Evolutionary conservation across 1,139 yeast species (phyloP).

Genomic region (Trichomonascaceae sp.): DNA sequence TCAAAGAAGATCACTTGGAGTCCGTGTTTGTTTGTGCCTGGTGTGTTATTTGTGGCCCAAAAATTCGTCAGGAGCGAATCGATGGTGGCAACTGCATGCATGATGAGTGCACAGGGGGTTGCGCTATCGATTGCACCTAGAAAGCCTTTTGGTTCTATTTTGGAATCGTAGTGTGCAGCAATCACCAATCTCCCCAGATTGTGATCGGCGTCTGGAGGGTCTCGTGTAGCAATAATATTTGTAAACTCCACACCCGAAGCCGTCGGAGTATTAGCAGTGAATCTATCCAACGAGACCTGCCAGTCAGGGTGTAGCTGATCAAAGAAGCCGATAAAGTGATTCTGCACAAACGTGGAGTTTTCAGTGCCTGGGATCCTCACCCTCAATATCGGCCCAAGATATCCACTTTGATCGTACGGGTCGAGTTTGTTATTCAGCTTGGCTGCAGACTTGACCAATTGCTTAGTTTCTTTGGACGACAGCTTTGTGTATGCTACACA

Average conservation of each 20-base stretch:
- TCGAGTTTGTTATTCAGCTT: constrained; percentile 8
- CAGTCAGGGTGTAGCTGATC: constrained; percentile 21
- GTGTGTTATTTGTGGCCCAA: constrained; percentile 16
- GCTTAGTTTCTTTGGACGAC: neutral
- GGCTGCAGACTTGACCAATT: constrained; percentile 1
- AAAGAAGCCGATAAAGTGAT: constrained; percentile 24
- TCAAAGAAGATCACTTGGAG: constrained; percentile 41
- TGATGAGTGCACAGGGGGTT: constrained; percentile 39
- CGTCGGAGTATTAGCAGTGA: constrained; percentile 27
- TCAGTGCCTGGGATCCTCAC: constrained; percentile 35
- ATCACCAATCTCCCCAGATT: constrained; percentile 27
- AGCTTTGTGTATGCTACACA: neutral
- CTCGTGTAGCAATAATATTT: constrained; percentile 30
- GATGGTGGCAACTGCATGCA: constrained; percentile 31
- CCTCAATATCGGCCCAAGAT: constrained; percentile 22
- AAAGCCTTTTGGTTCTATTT: constrained; percentile 37
- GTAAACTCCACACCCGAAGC: constrained; percentile 30
- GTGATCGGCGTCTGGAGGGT: constrained; percentile 15
- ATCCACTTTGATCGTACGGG: constrained; percentile 13
- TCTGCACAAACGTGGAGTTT: constrained; percentile 28
- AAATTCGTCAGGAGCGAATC: constrained; percentile 17
- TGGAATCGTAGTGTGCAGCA: constrained; percentile 46
- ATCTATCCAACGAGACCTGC: constrained; percentile 30
- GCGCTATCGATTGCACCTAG: constrained; percentile 49
- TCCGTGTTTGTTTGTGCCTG: constrained; percentile 21